Percentiles rank a stretch among this genome's conserved stretches.
These are phyloP conservation scores for Boletus speciosus DNA, from an alignment of 768 basidiomycete genomes.

Conservation along the genomic window DNA sequence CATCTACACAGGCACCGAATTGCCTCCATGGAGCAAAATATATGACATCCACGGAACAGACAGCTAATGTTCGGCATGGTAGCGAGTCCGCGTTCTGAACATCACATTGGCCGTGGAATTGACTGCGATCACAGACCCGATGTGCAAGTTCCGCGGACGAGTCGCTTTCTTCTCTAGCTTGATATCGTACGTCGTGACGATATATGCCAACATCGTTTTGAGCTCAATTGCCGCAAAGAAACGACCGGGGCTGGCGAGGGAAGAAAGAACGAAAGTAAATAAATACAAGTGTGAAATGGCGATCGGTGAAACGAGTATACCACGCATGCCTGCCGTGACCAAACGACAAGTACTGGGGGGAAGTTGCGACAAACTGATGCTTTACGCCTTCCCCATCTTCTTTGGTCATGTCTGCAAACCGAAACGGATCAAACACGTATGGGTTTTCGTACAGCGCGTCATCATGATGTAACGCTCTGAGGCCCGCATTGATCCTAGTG, in stretches of 20 bases:
- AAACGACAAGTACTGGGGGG: constrained; percentile 33
- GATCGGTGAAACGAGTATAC: constrained; percentile 4
- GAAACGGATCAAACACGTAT: constrained; percentile 43
- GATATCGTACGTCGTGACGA: constrained; percentile 30
- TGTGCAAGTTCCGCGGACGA: background rate
- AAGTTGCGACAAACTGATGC: constrained; percentile 34
- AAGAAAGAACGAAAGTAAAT: too few relatives aligned
- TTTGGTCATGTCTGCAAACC: constrained; percentile 39
- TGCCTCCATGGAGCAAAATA: background rate
- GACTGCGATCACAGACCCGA: background rate
- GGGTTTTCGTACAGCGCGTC: constrained; percentile 29
- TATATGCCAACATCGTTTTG: constrained; percentile 44
- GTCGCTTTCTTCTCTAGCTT: background rate
- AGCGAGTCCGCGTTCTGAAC: constrained; percentile 5
- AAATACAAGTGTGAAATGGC: too few relatives aligned
- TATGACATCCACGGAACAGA: background rate
- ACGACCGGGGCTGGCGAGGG: constrained; percentile 23
- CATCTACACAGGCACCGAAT: background rate
- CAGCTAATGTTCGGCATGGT: background rate
- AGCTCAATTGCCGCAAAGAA: constrained; percentile 42
- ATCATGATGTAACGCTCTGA: constrained; percentile 8
- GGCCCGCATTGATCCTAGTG: constrained; percentile 3
- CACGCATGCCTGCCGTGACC: constrained; percentile 29
- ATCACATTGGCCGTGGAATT: constrained; percentile 1
- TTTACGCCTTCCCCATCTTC: constrained; percentile 30